Percentiles rank a stretch among this genome's conserved stretches.
These are phyloP conservation scores for Ophiosphaerella narmari DNA, from an alignment of 2,329 filamentous ascomycete species.

Conservation along the genomic window DNA sequence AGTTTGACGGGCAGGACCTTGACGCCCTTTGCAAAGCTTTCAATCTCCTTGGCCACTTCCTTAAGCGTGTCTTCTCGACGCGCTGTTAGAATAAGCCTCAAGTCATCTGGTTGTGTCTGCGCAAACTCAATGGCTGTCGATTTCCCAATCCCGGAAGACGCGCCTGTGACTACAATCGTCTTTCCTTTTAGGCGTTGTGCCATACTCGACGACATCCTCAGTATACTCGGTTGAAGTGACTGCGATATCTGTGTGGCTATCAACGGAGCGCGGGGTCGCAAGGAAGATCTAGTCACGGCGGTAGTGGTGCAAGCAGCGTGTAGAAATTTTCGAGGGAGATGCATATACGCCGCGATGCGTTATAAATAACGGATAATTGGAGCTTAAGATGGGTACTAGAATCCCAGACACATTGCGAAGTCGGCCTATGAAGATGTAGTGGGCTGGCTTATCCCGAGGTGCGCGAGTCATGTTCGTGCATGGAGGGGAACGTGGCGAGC, in stretches of 20 bases:
- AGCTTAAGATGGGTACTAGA: background rate
- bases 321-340: constrained; percentile 14
- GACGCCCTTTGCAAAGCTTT: constrained; percentile 71
- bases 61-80: constrained; percentile 78
- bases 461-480: constrained; percentile 19
- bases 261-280: constrained; percentile 16
- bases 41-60: constrained; percentile 76
- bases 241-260: constrained; percentile 14
- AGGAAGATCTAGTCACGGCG: constrained; percentile 13
- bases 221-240: constrained; percentile 24
- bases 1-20: constrained; percentile 82
- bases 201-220: constrained; percentile 71
- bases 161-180: constrained; percentile 88
- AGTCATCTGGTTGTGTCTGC: constrained; percentile 74
- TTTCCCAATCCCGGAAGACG: constrained; percentile 87
- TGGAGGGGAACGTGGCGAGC: constrained; percentile 11
- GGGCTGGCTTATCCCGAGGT: constrained; percentile 15
- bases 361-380: constrained; percentile 5
- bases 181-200: constrained; percentile 88
- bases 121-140: constrained; percentile 90
- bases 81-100: constrained; percentile 89
- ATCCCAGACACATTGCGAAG: background rate
- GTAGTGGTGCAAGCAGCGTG: constrained; percentile 21
- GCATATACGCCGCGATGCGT: constrained; percentile 24
- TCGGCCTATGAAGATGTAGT: background rate